phyloP scores from a whole-genome alignment of 345 rosid genomes.

The Microthlaspi erraticum region DNA sequence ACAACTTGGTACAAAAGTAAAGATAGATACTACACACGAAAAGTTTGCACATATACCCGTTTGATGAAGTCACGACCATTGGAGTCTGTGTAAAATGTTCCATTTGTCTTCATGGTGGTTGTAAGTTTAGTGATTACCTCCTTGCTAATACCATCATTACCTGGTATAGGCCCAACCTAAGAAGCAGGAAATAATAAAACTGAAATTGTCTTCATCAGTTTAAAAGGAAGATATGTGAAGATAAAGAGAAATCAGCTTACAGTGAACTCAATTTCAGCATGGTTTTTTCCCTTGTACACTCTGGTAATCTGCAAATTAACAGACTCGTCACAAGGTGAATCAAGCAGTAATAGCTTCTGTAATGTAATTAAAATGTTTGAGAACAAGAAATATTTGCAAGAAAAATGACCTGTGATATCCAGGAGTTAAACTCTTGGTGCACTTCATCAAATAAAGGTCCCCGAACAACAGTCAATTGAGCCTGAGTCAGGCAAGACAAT shows the following conservation, averaged over 20 bases:
- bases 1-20: not conserved
- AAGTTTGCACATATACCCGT: conserved; percentile 61
- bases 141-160: conserved; percentile 86
- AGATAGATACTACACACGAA: conserved; percentile 5
- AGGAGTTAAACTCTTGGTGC: conserved; percentile 69
- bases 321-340: conserved; percentile 32
- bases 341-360: conserved; percentile 8
- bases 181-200: conserved; percentile 32
- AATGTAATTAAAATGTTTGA: not conserved
- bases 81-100: conserved; percentile 88
- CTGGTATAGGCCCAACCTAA: conserved; percentile 93
- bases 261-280: conserved; percentile 90
- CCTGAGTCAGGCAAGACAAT: conserved; percentile 51
- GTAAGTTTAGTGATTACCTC: conserved; percentile 76
- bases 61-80: conserved; percentile 93
- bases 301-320: conserved; percentile 63
- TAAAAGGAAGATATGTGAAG: not conserved
- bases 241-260: conserved; percentile 57
- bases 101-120: conserved; percentile 75
- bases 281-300: conserved; percentile 83
- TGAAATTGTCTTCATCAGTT: conserved; percentile 17
- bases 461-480: conserved; percentile 60
- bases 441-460: conserved; percentile 92
- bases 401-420: conserved; percentile 82
- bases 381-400: conserved; percentile 14